Base-by-base conservation (phyloP, 768 basidiomycete genomes). In the Leccinum subgranulosum region DNA sequence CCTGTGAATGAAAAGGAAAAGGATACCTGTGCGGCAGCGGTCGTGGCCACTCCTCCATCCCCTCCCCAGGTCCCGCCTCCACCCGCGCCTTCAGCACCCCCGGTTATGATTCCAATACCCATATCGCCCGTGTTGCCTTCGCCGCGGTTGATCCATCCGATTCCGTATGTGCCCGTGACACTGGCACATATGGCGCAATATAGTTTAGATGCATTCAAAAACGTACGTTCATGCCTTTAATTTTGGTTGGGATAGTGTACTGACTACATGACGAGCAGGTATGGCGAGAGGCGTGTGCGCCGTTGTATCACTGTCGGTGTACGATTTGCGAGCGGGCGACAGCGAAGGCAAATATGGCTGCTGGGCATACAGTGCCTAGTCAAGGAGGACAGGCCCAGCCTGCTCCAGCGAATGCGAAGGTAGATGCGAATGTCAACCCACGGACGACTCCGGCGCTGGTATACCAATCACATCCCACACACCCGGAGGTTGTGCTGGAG, bases 241-340 rank as follows among this genome's bases (percentile, higher is more conserved):
- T 36, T 41, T 36, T 21, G 49, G 19, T 49, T 14, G 3, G 23
- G 21, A 17, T 51, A 34, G 29, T 50, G 41, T 56, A 49, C 51
- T 64, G 33, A 61, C 33, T 3, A 23, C 8, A 50, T 17, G 33
- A 55, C 23, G 1, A 25, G 51, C 66, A 90, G 88, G 77, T 83
- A 9, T 90, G 88, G 88, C 78, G 86, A 39, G 87, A 90, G 57
- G 88, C 87, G 0, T 88, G 85, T 67, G 77, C 81, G 4, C 88
- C 87, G 0, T 61, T 90, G 45, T 90, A 85, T 66, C 83, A 86
- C 46, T 90, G 88, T 66, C 79, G 82, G 52, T 90, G 88, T 68
- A 75, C 77, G n/a, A 84, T 90, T 41, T 90, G 88, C 68, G 83
- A 88, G 60, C 83, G 89, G 25, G 84, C 88, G 8, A 79, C 82